Evolutionary conservation across 1,284 basidiomycete genomes (phyloP).

Genomic region (Leucoagaricus sp.): DNA sequence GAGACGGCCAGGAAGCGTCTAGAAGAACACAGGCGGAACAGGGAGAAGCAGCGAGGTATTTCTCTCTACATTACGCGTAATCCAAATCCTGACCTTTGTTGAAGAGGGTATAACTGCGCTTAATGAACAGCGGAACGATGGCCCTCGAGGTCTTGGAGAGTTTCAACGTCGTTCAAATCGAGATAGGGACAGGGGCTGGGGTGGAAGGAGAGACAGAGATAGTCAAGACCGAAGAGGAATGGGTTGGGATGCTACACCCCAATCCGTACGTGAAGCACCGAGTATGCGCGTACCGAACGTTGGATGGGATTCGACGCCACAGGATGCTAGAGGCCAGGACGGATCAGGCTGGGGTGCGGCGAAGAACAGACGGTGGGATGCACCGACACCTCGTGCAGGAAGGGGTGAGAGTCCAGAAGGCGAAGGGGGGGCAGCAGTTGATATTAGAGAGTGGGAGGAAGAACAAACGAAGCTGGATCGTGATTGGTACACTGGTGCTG

Average conservation of each 20-base stretch:
- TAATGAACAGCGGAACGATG: slow-evolving; percentile 54
- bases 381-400: slow-evolving; percentile 76
- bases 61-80: neutral
- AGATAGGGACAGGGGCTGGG: slow-evolving; percentile 48
- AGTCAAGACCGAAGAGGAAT: slow-evolving; percentile 27
- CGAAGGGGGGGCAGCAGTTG: slow-evolving; percentile 58
- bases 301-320: slow-evolving; percentile 89
- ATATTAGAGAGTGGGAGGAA: slow-evolving; percentile 91
- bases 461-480: slow-evolving; percentile 88
- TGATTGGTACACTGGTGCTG: slow-evolving; percentile 92
- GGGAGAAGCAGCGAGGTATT: slow-evolving; percentile 66
- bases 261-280: slow-evolving; percentile 70
- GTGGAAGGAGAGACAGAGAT: slow-evolving; percentile 35
- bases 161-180: slow-evolving; percentile 71
- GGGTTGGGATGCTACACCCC: slow-evolving; percentile 76
- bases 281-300: slow-evolving; percentile 88
- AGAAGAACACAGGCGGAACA: slow-evolving; percentile 73
- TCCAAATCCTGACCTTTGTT: neutral
- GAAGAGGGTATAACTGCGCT: slow-evolving; percentile 64
- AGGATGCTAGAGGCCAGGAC: slow-evolving; percentile 47
- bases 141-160: slow-evolving; percentile 67
- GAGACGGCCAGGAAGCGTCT: slow-evolving; percentile 70
- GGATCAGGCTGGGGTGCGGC: slow-evolving; percentile 58
- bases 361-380: slow-evolving; percentile 76
- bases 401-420: slow-evolving; percentile 66